Percentiles rank a stretch among this genome's conserved stretches.
phyloP scores from a whole-genome alignment of 169 alveolate genomes.

The Plasmodium adleri region DNA sequence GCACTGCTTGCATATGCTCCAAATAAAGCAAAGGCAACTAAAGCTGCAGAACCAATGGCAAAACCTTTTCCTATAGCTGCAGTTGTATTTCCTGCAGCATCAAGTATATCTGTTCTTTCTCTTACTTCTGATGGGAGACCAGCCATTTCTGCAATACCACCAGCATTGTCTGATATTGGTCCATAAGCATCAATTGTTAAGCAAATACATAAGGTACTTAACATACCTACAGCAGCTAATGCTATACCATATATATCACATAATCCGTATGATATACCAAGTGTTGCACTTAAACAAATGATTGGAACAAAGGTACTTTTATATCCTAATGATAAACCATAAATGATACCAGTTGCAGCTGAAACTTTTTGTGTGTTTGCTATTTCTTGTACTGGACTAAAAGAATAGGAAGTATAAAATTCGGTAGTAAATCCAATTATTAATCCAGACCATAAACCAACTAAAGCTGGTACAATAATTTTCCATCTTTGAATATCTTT shows the following conservation, averaged over 20 bases:
- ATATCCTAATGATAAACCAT: constrained; percentile 92
- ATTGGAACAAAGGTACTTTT: constrained; percentile 90
- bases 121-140: constrained; percentile 90
- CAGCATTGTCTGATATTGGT: constrained; percentile 95
- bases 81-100: constrained; percentile 95
- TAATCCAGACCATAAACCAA: constrained; percentile 90
- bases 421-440: constrained; percentile 89
- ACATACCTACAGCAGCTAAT: constrained; percentile 93
- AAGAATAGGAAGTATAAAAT: constrained; percentile 90
- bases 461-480: constrained; percentile 81
- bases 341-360: constrained; percentile 91
- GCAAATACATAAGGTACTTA: constrained; percentile 90
- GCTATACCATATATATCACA: constrained; percentile 92
- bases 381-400: constrained; percentile 90
- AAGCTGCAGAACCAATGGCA: constrained; percentile 94
- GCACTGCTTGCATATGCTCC: constrained; percentile 93
- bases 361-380: constrained; percentile 88
- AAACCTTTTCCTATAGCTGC: constrained; percentile 95
- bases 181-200: constrained; percentile 94
- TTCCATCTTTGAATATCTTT: constrained; percentile 78
- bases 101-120: constrained; percentile 91
- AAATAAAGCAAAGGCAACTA: constrained; percentile 92
- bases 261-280: constrained; percentile 86
- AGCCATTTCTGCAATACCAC: constrained; percentile 95
- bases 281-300: constrained; percentile 85